Evolutionary conservation across 2,329 filamentous ascomycete species (phyloP).

Genomic region (Aspergillus sp.): DNA sequence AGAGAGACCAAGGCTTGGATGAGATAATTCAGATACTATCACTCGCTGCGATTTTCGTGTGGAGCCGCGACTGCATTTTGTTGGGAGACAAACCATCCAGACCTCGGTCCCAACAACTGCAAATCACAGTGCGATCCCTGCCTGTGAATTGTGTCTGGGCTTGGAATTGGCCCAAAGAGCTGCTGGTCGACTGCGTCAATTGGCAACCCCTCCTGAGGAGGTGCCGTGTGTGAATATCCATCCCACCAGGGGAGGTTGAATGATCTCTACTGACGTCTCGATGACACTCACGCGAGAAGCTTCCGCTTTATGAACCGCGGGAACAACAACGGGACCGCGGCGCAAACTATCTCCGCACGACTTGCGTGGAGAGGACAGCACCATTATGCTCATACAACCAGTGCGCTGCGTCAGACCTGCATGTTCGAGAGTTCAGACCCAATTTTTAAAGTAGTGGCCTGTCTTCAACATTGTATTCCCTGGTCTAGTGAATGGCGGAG

Average conservation of each 20-base stretch:
- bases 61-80: conserved; percentile 19
- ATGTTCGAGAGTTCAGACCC: not conserved
- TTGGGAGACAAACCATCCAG: conserved; percentile 12
- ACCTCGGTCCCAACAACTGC: conserved; percentile 17
- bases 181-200: not conserved
- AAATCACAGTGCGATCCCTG: not conserved
- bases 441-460: not conserved
- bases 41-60: conserved; percentile 6
- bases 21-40: conserved; percentile 2
- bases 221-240: not conserved
- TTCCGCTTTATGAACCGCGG: conserved; percentile 2
- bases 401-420: not conserved
- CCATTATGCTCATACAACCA: not conserved
- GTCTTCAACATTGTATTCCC: not conserved
- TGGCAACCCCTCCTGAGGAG: not conserved
- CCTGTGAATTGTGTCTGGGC: conserved; percentile 5
- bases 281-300: conserved; percentile 8
- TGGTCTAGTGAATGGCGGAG: not conserved
- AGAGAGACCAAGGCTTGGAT: not conserved
- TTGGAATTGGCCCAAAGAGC: not conserved
- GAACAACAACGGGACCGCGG: not conserved
- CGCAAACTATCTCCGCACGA: not conserved
- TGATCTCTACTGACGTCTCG: not conserved
- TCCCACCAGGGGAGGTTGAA: not conserved
- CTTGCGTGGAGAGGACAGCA: not conserved